Base-by-base conservation (phyloP, 2,329 filamentous ascomycete species). In the Aspergillus awamori region DNA sequence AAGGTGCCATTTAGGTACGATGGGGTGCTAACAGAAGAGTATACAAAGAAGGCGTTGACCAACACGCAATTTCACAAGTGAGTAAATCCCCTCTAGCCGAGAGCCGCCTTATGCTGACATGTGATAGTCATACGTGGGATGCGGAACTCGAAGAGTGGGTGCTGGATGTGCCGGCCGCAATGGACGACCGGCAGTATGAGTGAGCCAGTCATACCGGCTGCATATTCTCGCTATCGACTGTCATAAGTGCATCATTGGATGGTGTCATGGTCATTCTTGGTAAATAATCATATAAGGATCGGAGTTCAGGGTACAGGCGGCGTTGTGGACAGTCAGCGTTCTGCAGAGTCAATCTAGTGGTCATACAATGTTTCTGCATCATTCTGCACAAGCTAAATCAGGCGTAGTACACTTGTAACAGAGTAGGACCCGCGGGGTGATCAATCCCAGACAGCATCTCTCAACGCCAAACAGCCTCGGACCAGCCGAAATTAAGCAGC, bases 1-100 rank as follows among this genome's bases (percentile, higher is more conserved):
- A 83, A 83, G 65, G 84, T 95, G 24, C 92, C 92, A 4, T 80
- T 74, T 60, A 72, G 72, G 28, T 81, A 80, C 58, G 70, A 76
- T 56, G 66, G 72, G 11, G 72, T 81, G 11, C 65, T 80, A 49
- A 67, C 69, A 8, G 71, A 76, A 52, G 78, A 80, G 61, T 81
- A 81, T 63, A 67, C 71, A 2, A 62, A 73, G 22, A 70, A 68
- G 61, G 72, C 78, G 8, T 64, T 79, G 67, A 68, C 72, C 5
- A 55, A 65, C 6, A 76, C 68, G 1, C 70, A 72, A 13, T 79
- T 74, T 63, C 70, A 79, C 54, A 72, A 75, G 76, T 78, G 62
- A 67, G 75, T 69, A 15, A 15, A 20, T 39, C 47, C 47, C 2
- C 11, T 36, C 3, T 33, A 20, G 11, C 3, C 33, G 8, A 15